Percentiles rank a stretch among this genome's conserved stretches.
phyloP scores from a whole-genome alignment of 768 basidiomycete species.

The Termitomyces sp. region DNA sequence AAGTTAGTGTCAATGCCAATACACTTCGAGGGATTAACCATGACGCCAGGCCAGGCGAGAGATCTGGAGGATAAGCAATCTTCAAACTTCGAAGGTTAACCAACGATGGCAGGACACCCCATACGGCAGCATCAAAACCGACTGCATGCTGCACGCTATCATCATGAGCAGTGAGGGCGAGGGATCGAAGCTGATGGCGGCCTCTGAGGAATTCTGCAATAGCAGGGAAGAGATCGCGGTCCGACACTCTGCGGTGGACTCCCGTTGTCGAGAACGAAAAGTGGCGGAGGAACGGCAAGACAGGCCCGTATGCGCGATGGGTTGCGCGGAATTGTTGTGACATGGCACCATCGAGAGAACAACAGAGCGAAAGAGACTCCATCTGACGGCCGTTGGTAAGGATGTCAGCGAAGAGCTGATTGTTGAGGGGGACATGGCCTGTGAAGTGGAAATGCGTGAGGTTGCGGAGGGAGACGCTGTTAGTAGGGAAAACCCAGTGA shows the following conservation, averaged over 20 bases:
- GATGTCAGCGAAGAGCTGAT: slow-evolving; percentile 55
- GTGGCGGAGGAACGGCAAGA: slow-evolving; percentile 62
- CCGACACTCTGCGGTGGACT: slow-evolving; percentile 39
- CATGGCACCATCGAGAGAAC: slow-evolving; percentile 47
- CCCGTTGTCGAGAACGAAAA: slow-evolving; percentile 53
- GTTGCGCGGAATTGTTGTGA: slow-evolving; percentile 47
- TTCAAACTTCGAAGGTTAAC: slow-evolving; percentile 47
- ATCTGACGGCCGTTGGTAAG: slow-evolving; percentile 60
- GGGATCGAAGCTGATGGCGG: slow-evolving; percentile 45
- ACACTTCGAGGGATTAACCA: slow-evolving; percentile 65
- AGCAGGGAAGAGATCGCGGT: slow-evolving; percentile 66
- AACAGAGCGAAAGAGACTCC: slow-evolving; percentile 55
- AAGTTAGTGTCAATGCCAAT: slow-evolving; percentile 40
- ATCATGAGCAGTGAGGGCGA: slow-evolving; percentile 47
- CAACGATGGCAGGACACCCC: slow-evolving; percentile 67
- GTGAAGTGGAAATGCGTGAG: slow-evolving; percentile 62
- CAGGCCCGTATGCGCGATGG: slow-evolving; percentile 17
- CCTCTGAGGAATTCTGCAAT: slow-evolving; percentile 65
- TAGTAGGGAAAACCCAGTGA: slow-evolving; percentile 54
- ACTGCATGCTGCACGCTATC: slow-evolving; percentile 42
- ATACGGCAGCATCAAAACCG: slow-evolving; percentile 67
- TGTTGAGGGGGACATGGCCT: slow-evolving; percentile 48
- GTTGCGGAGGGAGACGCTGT: slow-evolving; percentile 54
- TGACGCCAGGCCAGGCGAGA: slow-evolving; percentile 58
- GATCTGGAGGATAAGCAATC: slow-evolving; percentile 62